These are phyloP conservation scores for Vaccinium macrocarpon DNA, from an alignment of 148 eudicot genomes.

Conservation along the genomic window DNA sequence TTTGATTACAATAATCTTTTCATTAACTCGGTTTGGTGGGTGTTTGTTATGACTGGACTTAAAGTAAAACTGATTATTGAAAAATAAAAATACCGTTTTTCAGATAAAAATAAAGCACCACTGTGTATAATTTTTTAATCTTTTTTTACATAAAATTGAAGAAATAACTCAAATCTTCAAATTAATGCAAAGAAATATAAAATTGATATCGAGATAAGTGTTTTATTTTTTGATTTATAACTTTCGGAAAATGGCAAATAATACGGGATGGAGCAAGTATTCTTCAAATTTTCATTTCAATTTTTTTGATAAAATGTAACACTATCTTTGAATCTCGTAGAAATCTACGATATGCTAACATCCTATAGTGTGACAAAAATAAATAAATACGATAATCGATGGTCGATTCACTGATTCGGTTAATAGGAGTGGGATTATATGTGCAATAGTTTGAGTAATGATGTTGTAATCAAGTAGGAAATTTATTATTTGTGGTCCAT, in stretches of 20 bases:
- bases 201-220: neutral
- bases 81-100: neutral
- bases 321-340: no score
- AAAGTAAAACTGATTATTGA: neutral
- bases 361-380: no score
- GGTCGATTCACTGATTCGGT: neutral
- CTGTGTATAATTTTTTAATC: neutral
- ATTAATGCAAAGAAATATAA: no score
- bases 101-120: neutral
- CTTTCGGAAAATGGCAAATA: neutral
- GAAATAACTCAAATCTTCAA: neutral
- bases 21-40: neutral
- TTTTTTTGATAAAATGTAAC: no score
- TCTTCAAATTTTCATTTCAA: neutral
- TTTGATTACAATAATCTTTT: neutral
- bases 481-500: constrained; percentile 4
- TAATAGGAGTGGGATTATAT: neutral
- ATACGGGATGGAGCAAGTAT: neutral
- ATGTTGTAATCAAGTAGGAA: constrained; percentile 4
- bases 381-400: neutral
- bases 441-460: neutral
- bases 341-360: no score
- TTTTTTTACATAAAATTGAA: neutral
- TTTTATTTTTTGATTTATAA: neutral
- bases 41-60: neutral